phyloP scores from a whole-genome alignment of 1,284 basidiomycete species.

The Ganoderma sinense region DNA sequence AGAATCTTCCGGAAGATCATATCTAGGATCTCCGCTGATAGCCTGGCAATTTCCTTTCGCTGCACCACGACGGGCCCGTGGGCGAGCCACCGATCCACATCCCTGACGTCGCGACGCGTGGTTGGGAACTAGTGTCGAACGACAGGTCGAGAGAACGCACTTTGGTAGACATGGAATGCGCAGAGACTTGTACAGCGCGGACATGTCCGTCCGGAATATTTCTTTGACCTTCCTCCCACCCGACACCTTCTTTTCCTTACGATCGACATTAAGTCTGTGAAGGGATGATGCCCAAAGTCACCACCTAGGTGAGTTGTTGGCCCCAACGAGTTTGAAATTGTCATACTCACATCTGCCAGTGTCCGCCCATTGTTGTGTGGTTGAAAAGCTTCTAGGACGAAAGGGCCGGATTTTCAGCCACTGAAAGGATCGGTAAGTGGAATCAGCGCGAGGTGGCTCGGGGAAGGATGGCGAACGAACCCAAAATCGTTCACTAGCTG shows the following conservation, averaged over 20 bases:
- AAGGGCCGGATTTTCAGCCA: not conserved
- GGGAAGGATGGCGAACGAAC: too few relatives aligned
- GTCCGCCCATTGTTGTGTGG: not conserved
- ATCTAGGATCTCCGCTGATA: not conserved
- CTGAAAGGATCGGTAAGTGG: not conserved
- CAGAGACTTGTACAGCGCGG: not conserved
- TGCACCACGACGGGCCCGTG: not conserved
- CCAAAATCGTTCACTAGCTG: not conserved
- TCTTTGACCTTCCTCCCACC: not conserved
- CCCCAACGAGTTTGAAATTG: not conserved
- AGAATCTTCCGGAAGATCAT: not conserved
- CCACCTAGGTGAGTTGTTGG: not conserved
- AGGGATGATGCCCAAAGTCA: not conserved
- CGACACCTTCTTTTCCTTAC: not conserved
- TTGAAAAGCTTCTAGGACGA: not conserved
- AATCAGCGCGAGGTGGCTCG: too few relatives aligned
- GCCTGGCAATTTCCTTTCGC: not conserved
- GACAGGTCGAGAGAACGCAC: not conserved
- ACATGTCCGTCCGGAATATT: too few relatives aligned
- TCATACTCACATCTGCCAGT: not conserved
- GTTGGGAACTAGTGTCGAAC: not conserved
- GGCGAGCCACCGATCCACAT: conserved; percentile 4
- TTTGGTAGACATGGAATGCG: not conserved
- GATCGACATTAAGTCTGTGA: not conserved
- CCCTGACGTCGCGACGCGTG: not conserved